Percentiles rank a stretch among this genome's conserved stretches.
Conservation (phyloP, 2,329 filamentous ascomycete genomes). For the Aspergillus cejpii region DNA sequence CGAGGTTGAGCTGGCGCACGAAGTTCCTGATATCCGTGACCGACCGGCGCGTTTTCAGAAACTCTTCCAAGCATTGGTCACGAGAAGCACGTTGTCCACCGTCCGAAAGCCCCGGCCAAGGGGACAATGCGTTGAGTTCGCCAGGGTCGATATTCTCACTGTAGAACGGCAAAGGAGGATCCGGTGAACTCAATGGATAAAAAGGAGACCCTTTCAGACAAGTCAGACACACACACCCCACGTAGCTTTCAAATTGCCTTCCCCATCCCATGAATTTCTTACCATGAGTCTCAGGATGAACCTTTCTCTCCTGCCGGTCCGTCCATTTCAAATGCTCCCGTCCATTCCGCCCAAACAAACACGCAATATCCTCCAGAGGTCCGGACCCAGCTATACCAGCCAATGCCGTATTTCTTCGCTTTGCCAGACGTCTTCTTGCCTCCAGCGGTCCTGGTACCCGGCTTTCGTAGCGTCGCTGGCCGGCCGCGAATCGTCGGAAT, state of each 20-base stretch:
- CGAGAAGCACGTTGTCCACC: conserved; percentile 2
- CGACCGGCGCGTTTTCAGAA: conserved; percentile 17
- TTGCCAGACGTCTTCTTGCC: conserved; percentile 50
- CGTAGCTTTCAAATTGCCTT: not conserved
- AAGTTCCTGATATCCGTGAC: conserved; percentile 27
- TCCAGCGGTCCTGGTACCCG: conserved; percentile 58
- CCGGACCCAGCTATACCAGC: conserved; percentile 31
- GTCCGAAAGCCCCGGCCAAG: conserved; percentile 1
- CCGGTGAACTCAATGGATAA: conserved; percentile 15
- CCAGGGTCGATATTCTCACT: conserved; percentile 15
- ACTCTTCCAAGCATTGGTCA: conserved; percentile 14
- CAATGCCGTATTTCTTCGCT: conserved; percentile 49
- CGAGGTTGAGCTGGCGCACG: conserved; percentile 25
- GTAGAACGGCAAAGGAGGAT: conserved; percentile 17
- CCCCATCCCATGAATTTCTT: conserved; percentile 3
- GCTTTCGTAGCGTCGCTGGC: conserved; percentile 52
- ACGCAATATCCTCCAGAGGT: conserved; percentile 33
- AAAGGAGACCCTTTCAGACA: conserved; percentile 14
- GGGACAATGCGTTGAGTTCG: conserved; percentile 3
- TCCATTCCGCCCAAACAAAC: conserved; percentile 39
- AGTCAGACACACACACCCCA: not conserved
- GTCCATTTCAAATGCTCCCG: conserved; percentile 36
- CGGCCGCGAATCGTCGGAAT: conserved; percentile 44
- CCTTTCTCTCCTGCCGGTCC: conserved; percentile 22
- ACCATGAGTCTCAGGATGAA: conserved; percentile 22